Evolutionary conservation across 1,139 yeast species (phyloP).

Genomic region (Pichia sp.): DNA sequence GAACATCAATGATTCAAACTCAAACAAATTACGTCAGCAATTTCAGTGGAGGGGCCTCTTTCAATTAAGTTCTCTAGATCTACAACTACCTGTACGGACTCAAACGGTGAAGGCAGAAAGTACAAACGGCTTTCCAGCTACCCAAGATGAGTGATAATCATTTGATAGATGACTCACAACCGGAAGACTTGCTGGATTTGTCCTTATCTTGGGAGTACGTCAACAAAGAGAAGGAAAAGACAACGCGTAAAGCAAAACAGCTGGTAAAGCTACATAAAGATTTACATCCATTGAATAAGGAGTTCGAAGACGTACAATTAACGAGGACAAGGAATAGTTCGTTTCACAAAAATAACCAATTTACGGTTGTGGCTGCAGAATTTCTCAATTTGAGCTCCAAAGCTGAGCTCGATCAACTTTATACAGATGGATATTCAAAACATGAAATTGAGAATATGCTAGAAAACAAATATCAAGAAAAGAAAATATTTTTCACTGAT

Average conservation of each 20-base stretch:
- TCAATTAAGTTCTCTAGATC: background rate
- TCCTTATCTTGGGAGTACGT: conserved; percentile 21
- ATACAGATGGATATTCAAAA: conserved; percentile 23
- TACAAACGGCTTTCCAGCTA: background rate
- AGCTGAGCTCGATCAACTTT: conserved; percentile 24
- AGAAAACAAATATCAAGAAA: conserved; percentile 27
- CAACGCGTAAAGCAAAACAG: conserved; percentile 16
- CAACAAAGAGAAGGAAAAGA: conserved; percentile 6
- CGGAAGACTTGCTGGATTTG: conserved; percentile 13
- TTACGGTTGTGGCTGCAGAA: conserved; percentile 31
- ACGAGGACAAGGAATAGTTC: conserved; percentile 22
- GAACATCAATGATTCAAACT: background rate
- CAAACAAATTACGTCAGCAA: background rate
- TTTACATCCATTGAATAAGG: conserved; percentile 21
- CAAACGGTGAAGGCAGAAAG: background rate
- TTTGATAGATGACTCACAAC: conserved; percentile 17
- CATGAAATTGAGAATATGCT: conserved; percentile 27
- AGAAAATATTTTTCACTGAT: conserved; percentile 26
- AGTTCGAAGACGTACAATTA: conserved; percentile 16
- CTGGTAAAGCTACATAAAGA: conserved; percentile 12
- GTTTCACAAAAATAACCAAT: conserved; percentile 31
- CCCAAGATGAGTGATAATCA: background rate
- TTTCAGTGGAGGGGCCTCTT: background rate
- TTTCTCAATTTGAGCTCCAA: conserved; percentile 27
- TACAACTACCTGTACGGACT: background rate